Base-by-base conservation (phyloP, 257 asterid genomes). In the Penstemon newberryi region DNA sequence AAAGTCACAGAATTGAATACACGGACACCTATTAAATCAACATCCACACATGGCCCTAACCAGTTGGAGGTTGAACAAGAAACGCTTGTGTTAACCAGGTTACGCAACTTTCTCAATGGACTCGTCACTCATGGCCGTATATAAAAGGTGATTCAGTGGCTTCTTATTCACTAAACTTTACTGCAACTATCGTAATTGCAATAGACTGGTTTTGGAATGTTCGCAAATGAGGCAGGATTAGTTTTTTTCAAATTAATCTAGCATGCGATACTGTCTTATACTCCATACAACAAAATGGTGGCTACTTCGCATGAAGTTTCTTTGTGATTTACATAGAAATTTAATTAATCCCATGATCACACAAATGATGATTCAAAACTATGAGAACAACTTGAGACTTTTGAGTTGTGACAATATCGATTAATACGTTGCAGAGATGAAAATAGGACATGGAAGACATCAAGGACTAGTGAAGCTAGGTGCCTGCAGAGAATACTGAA, bases 31-130 rank as follows among this genome's bases (percentile, higher is more conserved):
- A 59, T 49, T 55, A 53, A 67, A 50, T 59, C 75, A 61, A 67
- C 58, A 37, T 68, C 84, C 38, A 59, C 54, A 41, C 43, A 72
- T 3, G 80, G 69, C 36, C 65, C 65, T 59, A 50, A 66, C 42
- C 41, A 62, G 63, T 69, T 74, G 50, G 71, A 82, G 47, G 81
- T 80, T 9, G 96, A 89, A 71, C 95, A 85, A 74, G 96, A 89
- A 70, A 80, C 75, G 74, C 85, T 87, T 51, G 85, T 83, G n/a
- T 68, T 87, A 60, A 75, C 83, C 60, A 75, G 50, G 11, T 81
- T 87, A 37, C 79, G 82, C 66, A 49, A 65, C 75, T 82, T 82
- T 67, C 90, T 89, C 66, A 79, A 71, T 74, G 61, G 75, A 57
- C 82, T 86, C 36, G 77, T 86, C 75, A 71, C 82, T 33, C 76